Percentiles rank a stretch among this genome's conserved stretches.
These are phyloP conservation scores for Helminthosporium solani DNA, from an alignment of 2,329 filamentous ascomycete species.

Conservation along the genomic window DNA sequence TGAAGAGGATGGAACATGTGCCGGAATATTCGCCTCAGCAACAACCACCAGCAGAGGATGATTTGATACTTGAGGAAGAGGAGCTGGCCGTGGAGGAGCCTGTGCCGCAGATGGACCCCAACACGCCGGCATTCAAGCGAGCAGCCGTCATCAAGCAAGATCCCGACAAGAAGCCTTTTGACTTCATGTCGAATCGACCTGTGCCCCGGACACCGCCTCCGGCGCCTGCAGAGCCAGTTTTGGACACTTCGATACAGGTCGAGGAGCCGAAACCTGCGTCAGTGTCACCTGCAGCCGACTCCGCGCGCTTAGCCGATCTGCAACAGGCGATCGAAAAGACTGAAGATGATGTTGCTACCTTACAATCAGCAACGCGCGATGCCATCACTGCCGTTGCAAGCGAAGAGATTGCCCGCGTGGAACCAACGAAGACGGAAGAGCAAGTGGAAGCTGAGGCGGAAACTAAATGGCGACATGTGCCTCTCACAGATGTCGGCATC, in stretches of 20 bases:
- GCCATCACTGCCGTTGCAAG: constrained; percentile 9
- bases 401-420: neutral
- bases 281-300: neutral
- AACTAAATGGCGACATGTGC: constrained; percentile 28
- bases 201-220: constrained; percentile 25
- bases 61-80: constrained; percentile 22
- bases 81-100: constrained; percentile 11
- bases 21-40: constrained; percentile 13
- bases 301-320: neutral
- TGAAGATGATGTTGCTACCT: constrained; percentile 15
- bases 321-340: neutral
- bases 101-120: constrained; percentile 26
- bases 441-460: constrained; percentile 8
- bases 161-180: constrained; percentile 32
- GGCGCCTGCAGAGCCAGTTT: constrained; percentile 6
- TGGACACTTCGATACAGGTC: constrained; percentile 45
- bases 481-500: constrained; percentile 28
- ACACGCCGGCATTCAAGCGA: constrained; percentile 25
- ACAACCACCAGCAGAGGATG: constrained; percentile 6
- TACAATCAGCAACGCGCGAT: constrained; percentile 16
- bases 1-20: constrained; percentile 23
- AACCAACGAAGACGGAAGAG: neutral
- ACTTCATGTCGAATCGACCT: constrained; percentile 41
- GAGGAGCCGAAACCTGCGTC: constrained; percentile 1
- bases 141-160: constrained; percentile 32